Evolutionary conservation across 2,329 filamentous ascomycete species (phyloP).

Genomic region (Simplicillium aogashimaense): DNA sequence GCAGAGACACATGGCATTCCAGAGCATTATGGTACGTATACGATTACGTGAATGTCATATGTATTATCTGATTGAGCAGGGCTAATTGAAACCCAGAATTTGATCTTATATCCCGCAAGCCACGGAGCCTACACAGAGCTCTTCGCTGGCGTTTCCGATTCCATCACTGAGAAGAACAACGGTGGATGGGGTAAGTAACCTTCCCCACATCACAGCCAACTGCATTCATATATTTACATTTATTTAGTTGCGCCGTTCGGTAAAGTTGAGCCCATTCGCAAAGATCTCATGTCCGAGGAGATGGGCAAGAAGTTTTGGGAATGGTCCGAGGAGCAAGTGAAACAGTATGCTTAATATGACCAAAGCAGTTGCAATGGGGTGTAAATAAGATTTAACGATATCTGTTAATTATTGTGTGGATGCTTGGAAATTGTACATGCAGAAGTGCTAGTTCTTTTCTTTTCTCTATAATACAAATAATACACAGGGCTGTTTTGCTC

Average conservation of each 20-base stretch:
- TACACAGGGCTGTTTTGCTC: background rate
- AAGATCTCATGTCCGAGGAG: constrained; percentile 18
- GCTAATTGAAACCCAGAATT: background rate
- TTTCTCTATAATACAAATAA: background rate
- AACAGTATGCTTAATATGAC: constrained; percentile 1
- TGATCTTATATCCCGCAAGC: constrained; percentile 10
- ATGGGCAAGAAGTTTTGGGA: constrained; percentile 19
- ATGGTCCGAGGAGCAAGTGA: constrained; percentile 22
- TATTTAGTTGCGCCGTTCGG: constrained; percentile 11
- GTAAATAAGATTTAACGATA: background rate
- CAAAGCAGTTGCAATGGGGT: too few species aligned
- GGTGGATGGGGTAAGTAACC: constrained; percentile 10
- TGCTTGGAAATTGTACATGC: background rate
- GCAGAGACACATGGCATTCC: constrained; percentile 9
- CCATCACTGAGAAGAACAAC: constrained; percentile 22
- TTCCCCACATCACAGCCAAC: background rate
- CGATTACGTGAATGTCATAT: background rate
- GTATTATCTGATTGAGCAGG: background rate
- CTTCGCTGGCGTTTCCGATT: constrained; percentile 27
- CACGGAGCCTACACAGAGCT: constrained; percentile 32
- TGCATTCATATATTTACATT: background rate
- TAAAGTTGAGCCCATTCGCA: constrained; percentile 15
- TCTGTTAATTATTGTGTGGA: background rate
- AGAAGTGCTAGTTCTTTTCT: background rate
- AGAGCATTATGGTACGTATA: background rate